phyloP scores from a whole-genome alignment of 2,329 filamentous ascomycete species.

The Alternaria burnsii region DNA sequence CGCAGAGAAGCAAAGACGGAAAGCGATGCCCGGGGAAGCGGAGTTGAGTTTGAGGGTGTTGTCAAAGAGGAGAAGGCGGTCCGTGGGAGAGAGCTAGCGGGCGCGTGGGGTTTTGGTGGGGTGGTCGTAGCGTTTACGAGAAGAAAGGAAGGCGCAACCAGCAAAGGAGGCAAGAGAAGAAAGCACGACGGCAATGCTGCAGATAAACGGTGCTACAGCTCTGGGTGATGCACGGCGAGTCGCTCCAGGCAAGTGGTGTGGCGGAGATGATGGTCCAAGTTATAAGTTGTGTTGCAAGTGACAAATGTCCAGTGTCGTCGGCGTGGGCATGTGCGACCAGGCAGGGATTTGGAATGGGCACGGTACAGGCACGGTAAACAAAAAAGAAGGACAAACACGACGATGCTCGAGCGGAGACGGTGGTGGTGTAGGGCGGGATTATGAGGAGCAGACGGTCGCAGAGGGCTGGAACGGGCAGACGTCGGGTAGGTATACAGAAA shows the following conservation, averaged over 20 bases:
- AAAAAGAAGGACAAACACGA: conserved; percentile 33
- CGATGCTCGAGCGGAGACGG: conserved; percentile 13
- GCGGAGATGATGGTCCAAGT: conserved; percentile 11
- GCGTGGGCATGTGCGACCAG: conserved; percentile 19
- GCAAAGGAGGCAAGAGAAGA: conserved; percentile 14
- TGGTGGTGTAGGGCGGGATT: conserved; percentile 16
- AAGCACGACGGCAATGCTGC: conserved; percentile 20
- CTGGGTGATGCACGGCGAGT: neutral
- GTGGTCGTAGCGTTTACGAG: conserved; percentile 22
- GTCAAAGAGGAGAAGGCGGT: conserved; percentile 17
- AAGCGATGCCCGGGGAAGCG: conserved; percentile 4
- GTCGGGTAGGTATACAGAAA: conserved; percentile 26
- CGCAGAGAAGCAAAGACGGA: conserved; percentile 7
- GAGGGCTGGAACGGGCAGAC: conserved; percentile 22
- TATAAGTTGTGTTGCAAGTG: conserved; percentile 21
- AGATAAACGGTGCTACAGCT: conserved; percentile 9
- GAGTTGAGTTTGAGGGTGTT: conserved; percentile 5
- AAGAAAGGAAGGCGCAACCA: conserved; percentile 22
- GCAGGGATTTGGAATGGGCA: neutral
- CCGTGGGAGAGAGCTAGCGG: conserved; percentile 20
- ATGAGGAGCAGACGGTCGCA: conserved; percentile 24
- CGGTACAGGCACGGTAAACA: conserved; percentile 10
- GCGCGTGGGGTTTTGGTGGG: conserved; percentile 32
- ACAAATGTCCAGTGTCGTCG: conserved; percentile 26
- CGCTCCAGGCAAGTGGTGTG: conserved; percentile 6